A percentile compares a stretch with the other conserved stretches of the same genome.
Conservation (phyloP, 106 monocot species). For the Narthecium ossifragum region DNA sequence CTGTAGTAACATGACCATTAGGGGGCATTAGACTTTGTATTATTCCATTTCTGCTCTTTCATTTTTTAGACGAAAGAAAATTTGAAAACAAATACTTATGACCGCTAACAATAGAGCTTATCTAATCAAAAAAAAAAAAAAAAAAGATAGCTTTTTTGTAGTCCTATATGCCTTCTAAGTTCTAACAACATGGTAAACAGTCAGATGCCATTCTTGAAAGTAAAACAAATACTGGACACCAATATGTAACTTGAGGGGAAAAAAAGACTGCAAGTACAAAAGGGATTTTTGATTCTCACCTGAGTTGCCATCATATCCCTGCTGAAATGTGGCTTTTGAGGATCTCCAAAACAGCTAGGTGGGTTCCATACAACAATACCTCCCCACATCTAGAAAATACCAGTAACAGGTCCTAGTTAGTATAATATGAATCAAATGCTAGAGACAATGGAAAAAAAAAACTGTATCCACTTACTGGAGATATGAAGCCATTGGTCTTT, state of each 20-base stretch:
- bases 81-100: too few species aligned
- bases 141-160: neutral
- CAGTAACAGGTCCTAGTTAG: slow-evolving; percentile 1
- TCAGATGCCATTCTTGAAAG: neutral
- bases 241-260: neutral
- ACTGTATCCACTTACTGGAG: slow-evolving; percentile 75
- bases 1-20: too few species aligned
- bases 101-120: too few species aligned
- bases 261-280: neutral
- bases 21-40: too few species aligned
- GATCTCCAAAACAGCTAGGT: slow-evolving; percentile 41
- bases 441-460: neutral
- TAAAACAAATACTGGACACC: neutral
- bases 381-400: slow-evolving; percentile 83
- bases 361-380: slow-evolving; percentile 93
- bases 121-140: too few species aligned
- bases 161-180: neutral
- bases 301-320: slow-evolving; percentile 40
- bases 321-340: slow-evolving; percentile 10
- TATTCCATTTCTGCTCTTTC: too few species aligned
- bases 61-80: too few species aligned
- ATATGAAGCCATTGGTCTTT: slow-evolving; percentile 85
- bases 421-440: neutral
- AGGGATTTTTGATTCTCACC: slow-evolving; percentile 23
- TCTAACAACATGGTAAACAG: neutral